Conservation (phyloP, 768 basidiomycete genomes). For the Leccinum variicolor region DNA sequence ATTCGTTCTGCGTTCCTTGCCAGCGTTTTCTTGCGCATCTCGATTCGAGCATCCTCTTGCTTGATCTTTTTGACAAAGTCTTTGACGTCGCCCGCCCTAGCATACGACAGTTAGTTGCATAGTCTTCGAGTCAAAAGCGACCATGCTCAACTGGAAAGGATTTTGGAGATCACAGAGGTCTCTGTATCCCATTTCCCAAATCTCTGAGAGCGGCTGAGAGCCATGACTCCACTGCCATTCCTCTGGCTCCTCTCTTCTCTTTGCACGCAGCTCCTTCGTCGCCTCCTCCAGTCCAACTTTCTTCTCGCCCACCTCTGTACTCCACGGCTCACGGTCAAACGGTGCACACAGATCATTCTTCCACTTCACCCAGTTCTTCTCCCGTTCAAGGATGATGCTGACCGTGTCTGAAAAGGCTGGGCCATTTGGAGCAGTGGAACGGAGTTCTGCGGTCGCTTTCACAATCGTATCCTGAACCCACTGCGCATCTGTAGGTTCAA, state of each 20-base stretch:
- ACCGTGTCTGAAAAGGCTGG: constrained; percentile 75
- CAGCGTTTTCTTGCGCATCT: constrained; percentile 43
- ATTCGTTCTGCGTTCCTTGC: constrained; percentile 36
- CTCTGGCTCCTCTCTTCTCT: constrained; percentile 53
- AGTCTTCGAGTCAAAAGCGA: not conserved
- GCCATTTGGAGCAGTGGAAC: constrained; percentile 76
- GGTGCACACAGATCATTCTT: constrained; percentile 79
- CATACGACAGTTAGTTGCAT: constrained; percentile 3
- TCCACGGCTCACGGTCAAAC: constrained; percentile 74
- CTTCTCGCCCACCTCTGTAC: constrained; percentile 42
- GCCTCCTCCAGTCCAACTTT: constrained; percentile 61
- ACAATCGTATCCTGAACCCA: constrained; percentile 74
- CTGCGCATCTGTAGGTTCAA: constrained; percentile 61
- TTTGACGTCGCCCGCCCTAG: constrained; percentile 69
- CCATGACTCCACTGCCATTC: constrained; percentile 68
- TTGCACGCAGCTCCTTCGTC: constrained; percentile 47
- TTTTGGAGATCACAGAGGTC: constrained; percentile 59
- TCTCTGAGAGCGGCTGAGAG: constrained; percentile 69
- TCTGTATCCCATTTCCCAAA: constrained; percentile 81
- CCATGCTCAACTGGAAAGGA: constrained; percentile 59
- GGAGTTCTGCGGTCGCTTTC: constrained; percentile 54
- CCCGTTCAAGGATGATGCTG: constrained; percentile 67
- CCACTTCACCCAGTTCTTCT: constrained; percentile 90
- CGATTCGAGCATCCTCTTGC: constrained; percentile 61
- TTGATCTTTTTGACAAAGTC: constrained; percentile 72